These are phyloP conservation scores for Tetracladium marchalianum DNA, from an alignment of 495 filamentous ascomycete genomes.

Conservation along the genomic window DNA sequence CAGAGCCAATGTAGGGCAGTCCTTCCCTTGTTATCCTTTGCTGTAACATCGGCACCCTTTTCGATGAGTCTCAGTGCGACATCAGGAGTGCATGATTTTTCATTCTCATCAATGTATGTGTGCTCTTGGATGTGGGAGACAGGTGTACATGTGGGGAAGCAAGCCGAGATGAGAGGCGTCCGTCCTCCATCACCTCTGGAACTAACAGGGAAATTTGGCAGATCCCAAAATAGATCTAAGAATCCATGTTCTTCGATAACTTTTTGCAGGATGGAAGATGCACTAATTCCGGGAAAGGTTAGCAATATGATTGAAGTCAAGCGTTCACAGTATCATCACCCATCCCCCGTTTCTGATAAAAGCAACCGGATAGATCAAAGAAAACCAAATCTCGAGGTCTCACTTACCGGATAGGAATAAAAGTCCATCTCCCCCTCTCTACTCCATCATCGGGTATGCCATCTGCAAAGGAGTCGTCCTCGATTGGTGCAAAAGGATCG, in stretches of 20 bases:
- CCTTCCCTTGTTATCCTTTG: not conserved
- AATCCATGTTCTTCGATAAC: not conserved
- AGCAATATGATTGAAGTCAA: too few relatives aligned
- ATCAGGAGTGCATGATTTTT: not conserved
- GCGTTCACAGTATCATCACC: too few relatives aligned
- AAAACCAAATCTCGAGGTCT: too few relatives aligned
- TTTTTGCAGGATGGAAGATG: constrained; percentile 1
- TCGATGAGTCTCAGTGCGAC: constrained; percentile 16
- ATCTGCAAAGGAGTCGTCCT: too few relatives aligned
- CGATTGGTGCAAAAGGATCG: not conserved
- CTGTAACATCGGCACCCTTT: constrained; percentile 21
- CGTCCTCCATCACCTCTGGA: not conserved
- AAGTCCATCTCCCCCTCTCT: too few relatives aligned
- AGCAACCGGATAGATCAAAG: not conserved
- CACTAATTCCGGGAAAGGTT: not conserved
- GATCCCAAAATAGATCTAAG: constrained; percentile 2
- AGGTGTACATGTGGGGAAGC: not conserved
- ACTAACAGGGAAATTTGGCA: not conserved
- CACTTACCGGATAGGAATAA: too few relatives aligned
- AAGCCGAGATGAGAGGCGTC: constrained; percentile 4
- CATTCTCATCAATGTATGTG: not conserved
- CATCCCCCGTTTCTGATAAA: too few relatives aligned
- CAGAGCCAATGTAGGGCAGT: constrained; percentile 12
- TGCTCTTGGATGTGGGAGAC: not conserved
- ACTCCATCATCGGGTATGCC: too few relatives aligned